Evolutionary conservation across 2,329 filamentous ascomycete genomes (phyloP), one percentile per base, ranked within the genome.

Genomic region (Macrophomina pseudophaseolina): DNA sequence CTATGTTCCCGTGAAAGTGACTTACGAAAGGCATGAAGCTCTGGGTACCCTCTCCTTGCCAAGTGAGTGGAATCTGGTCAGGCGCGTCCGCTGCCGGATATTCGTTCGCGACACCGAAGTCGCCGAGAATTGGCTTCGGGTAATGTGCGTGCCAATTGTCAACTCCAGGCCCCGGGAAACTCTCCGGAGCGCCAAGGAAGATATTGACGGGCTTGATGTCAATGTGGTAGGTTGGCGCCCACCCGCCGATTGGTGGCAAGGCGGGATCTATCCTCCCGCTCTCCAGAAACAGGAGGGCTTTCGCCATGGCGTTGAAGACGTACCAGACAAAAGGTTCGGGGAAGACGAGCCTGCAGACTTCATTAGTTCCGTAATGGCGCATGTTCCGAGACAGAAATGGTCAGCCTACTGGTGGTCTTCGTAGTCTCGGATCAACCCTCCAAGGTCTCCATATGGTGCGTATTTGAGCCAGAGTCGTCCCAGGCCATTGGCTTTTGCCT

Each of bases 241-340:
- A 30, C 5, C 23, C 23, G 23, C 23, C 23, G 23, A 23, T 3
- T 23, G 23, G 23, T 23, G 23, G 23, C 23, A 23, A 23, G 4
- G 5, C 6, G 7, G 40, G 56, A 28, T 42, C 14, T 3, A n/a
- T 18, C n/a, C 18, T 12, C 18, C 56, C 56, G 8, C 11, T 40
- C 14, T 65, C 64, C 5, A 65, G 42, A 18, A 42, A 49, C 5
- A 30, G 16, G 18, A 40, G 32, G 5, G 64, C 52, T 38, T 59
- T 32, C 9, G 64, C 64, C 3, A 65, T 12, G 23, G 30, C 16
- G 32, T 59, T 52, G n/a, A 59, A 38, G 12, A 65, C 30, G 32
- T 65, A 59, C 64, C 64, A 65, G 52, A 35, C 32, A 9, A 65
- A 65, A n/a, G 52, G 42, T 16, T 65, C 64, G 5, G 64, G 64